Evolutionary conservation across 2,329 filamentous ascomycete species (phyloP), one percentile per base, ranked within the genome.

Genomic region (Fusarium sp.): DNA sequence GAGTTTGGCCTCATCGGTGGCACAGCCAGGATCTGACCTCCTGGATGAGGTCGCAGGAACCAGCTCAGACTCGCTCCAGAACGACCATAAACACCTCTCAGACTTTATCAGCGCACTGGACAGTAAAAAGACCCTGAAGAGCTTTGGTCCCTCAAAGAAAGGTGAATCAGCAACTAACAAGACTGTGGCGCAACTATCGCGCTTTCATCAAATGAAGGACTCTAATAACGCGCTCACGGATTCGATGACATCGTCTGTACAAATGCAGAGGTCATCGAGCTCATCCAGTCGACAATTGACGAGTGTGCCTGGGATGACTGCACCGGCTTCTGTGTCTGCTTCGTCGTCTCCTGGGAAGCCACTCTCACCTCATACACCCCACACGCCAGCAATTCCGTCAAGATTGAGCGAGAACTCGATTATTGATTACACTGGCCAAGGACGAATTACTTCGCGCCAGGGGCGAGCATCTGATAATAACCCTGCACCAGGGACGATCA

Each of bases 71-170:
- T 92, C 90, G 5, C 85, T 92, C 52, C 89, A 90, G 70, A 88
- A 92, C 0, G 96, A 98, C 75, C 95, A 97, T 77, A 94, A 97
- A 77, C 95, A 96, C 72, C 97, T 99, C 44, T 94, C 94, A 1
- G 95, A 97, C 59, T 99, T 98, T 77, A 84, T 99, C 69, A 97
- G 97, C 78, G 88, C 94, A 70, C 87, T 99, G 11, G 96, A 98
- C 68, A 92, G 91, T 77, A 94, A 94, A 80, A 97, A 95, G 82
- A 96, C 95, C n/a, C 83, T 96, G 32, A 91, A 90, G 81, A 94
- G 92, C 81, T 93, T 98, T 64, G 91, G 95, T 71, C 85, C 87
- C 52, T 87, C 89, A 21, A 91, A 88, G 75, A 90, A 89, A 70
- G 88, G 90, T 13, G 92, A 95, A 73, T 89, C 91, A 30, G 89